Percentiles rank a stretch among this genome's conserved stretches.
These are phyloP conservation scores for Calonectria crousiana DNA, from an alignment of 2,329 filamentous ascomycete species.

Conservation along the genomic window DNA sequence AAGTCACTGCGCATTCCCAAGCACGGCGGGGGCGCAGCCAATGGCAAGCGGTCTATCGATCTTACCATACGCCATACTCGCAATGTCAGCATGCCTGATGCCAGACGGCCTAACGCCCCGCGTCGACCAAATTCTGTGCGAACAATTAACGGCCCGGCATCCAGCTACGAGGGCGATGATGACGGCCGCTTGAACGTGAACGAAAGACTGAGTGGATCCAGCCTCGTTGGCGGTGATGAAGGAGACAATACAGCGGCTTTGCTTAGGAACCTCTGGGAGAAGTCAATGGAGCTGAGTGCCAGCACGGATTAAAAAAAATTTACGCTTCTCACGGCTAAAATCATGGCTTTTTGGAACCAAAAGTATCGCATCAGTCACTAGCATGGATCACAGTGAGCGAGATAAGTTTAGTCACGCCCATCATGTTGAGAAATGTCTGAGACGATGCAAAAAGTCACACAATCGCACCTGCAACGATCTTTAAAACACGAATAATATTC, in stretches of 20 bases:
- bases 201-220: constrained; percentile 62
- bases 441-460: not conserved
- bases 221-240: constrained; percentile 61
- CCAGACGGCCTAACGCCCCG: constrained; percentile 46
- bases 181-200: constrained; percentile 55
- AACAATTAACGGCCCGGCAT: constrained; percentile 52
- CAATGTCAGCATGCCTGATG: constrained; percentile 54
- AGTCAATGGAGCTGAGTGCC: constrained; percentile 67
- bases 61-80: constrained; percentile 50
- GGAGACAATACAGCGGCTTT: constrained; percentile 64
- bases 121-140: constrained; percentile 52
- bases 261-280: constrained; percentile 72
- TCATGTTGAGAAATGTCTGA: not conserved
- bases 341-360: not conserved
- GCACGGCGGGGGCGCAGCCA: constrained; percentile 51
- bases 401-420: no score
- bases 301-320: constrained; percentile 51
- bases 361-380: not conserved
- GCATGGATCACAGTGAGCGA: not conserved
- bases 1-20: constrained; percentile 63
- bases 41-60: constrained; percentile 51
- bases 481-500: not conserved
- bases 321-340: constrained; percentile 7
- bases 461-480: not conserved
- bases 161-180: constrained; percentile 62